phyloP scores from a whole-genome alignment of 2,329 filamentous ascomycete species.

The Blastomyces silverae region DNA sequence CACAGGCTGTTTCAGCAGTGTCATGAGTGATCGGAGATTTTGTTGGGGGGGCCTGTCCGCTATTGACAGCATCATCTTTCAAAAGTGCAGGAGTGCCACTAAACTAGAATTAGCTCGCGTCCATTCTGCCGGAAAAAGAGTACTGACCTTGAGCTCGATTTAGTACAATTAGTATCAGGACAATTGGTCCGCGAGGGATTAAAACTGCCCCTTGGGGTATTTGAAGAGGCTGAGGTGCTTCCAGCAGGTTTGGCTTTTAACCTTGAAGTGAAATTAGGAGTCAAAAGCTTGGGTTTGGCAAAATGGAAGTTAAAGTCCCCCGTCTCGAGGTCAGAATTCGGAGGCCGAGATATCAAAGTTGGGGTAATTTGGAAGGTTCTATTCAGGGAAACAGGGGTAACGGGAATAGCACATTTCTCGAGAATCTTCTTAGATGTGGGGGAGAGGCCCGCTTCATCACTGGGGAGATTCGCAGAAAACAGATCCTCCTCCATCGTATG shows the following conservation, averaged over 20 bases:
- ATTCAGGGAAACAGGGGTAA: constrained; percentile 14
- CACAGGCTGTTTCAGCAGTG: neutral
- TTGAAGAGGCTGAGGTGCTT: neutral
- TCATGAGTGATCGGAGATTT: neutral
- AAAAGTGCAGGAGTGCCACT: neutral
- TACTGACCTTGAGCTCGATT: neutral
- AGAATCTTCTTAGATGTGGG: constrained; percentile 22
- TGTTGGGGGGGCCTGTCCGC: neutral
- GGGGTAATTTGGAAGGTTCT: constrained; percentile 19
- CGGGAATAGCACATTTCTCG: constrained; percentile 20
- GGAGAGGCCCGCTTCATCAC: constrained; percentile 20
- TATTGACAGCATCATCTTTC: neutral
- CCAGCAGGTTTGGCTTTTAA: constrained; percentile 13
- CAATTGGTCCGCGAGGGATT: neutral
- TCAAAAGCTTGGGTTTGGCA: constrained; percentile 27
- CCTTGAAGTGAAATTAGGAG: constrained; percentile 17
- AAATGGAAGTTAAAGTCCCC: constrained; percentile 33
- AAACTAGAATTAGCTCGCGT: neutral
- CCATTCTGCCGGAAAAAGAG: too few relatives aligned
- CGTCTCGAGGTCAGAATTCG: constrained; percentile 28
- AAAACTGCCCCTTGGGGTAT: neutral
- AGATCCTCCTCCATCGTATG: neutral
- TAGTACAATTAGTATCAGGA: neutral
- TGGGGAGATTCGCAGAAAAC: neutral
- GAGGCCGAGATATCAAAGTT: constrained; percentile 30